Percentiles rank a stretch among this genome's conserved stretches.
Conservation (phyloP, 1,284 basidiomycete genomes). For the Thelephora terrestris region DNA sequence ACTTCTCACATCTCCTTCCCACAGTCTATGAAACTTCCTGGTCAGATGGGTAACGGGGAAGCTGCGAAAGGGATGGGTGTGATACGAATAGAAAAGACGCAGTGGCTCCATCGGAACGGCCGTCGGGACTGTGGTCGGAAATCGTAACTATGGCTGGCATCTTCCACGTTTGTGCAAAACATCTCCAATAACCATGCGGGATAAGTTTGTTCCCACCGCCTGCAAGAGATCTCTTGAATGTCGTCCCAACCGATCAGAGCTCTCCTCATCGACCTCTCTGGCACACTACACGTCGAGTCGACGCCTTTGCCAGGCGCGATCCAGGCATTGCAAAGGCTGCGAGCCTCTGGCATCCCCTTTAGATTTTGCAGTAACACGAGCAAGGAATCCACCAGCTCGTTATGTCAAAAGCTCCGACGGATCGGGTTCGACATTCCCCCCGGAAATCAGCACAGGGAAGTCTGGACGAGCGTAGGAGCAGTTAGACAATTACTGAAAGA, state of each 20-base stretch:
- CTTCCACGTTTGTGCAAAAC: too few relatives aligned
- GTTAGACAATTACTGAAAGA: constrained; percentile 37
- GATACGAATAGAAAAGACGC: too few relatives aligned
- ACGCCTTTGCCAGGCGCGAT: constrained; percentile 40
- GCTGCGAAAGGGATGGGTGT: too few relatives aligned
- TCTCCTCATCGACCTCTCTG: constrained; percentile 60
- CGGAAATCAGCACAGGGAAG: constrained; percentile 23
- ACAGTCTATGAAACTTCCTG: neutral
- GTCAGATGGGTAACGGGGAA: neutral
- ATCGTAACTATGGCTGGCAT: too few relatives aligned
- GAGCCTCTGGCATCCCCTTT: constrained; percentile 38
- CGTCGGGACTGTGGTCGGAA: too few relatives aligned
- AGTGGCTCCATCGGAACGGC: too few relatives aligned
- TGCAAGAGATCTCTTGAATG: too few relatives aligned
- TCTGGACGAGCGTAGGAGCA: constrained; percentile 57
- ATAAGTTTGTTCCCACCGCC: too few relatives aligned
- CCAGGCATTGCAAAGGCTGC: constrained; percentile 38
- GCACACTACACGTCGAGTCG: constrained; percentile 52
- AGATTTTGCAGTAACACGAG: constrained; percentile 55
- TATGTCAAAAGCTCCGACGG: constrained; percentile 30
- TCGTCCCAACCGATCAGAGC: constrained; percentile 26
- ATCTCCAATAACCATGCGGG: too few relatives aligned
- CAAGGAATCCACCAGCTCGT: constrained; percentile 40
- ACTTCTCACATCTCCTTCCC: neutral
- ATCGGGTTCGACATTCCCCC: constrained; percentile 41